These are phyloP conservation scores for Sorghum bicolor DNA, from an alignment of 176 grass and related monocot genomes.

Conservation along the genomic window Sorghum_bicolor_NCBIv3 NC_012870.2:63243501-63244000, in stretches of 20 bases:
- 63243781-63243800: slow-evolving; percentile 27
- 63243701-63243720: no score
- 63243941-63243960: background rate
- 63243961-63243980: no score
- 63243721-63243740: background rate
- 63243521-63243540: no score
- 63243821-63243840: slow-evolving; percentile 12
- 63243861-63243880: slow-evolving; percentile 38
- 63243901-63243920: background rate
- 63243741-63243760: slow-evolving; percentile 1
- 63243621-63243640: no score
- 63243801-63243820: slow-evolving; percentile 20
- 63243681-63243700: background rate
- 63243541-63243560: no score
- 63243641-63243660: background rate
- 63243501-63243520: no score
- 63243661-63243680: background rate
- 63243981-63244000: background rate
- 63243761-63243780: slow-evolving; percentile 26
- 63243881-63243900: background rate
- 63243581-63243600: no score
- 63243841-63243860: background rate
- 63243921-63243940: background rate
- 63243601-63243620: no score
- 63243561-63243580: no score